Evolutionary conservation across 176 grass and related monocot species (phyloP).

Genomic region (Phoenix roebelenii): DNA sequence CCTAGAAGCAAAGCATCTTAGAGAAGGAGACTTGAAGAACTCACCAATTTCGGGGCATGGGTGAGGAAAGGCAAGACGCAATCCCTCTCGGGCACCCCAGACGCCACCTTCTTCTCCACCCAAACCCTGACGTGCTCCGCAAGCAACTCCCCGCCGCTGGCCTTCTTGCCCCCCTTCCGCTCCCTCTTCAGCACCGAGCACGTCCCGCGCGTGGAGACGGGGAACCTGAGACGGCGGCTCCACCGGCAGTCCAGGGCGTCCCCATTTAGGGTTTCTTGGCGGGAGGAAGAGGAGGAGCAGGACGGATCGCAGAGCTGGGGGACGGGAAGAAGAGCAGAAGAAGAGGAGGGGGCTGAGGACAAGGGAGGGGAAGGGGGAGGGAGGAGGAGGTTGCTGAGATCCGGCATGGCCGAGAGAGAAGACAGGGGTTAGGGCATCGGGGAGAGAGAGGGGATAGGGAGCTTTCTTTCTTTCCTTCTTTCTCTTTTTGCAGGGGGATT

Average conservation of each 20-base stretch:
- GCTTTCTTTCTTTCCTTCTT: too few species aligned
- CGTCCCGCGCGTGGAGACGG: background rate
- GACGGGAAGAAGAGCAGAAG: background rate
- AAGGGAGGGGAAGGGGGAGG: conserved; percentile 2
- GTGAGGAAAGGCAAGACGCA: conserved; percentile 55
- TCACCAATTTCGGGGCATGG: conserved; percentile 40
- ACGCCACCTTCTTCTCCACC: conserved; percentile 42
- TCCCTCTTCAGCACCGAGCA: conserved; percentile 8
- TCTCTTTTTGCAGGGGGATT: too few species aligned
- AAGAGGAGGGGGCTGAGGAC: background rate
- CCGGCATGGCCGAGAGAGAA: background rate
- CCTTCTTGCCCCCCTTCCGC: conserved; percentile 8
- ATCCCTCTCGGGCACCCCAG: conserved; percentile 21
- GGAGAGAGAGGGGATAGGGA: background rate
- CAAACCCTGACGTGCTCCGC: conserved; percentile 37
- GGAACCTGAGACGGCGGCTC: background rate
- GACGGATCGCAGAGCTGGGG: background rate
- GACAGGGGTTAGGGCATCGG: background rate
- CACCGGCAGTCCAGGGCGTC: background rate
- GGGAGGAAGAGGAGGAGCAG: background rate
- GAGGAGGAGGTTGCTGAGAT: conserved; percentile 9
- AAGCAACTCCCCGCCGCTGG: conserved; percentile 9
- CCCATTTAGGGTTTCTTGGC: background rate
- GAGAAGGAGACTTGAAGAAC: conserved; percentile 11
- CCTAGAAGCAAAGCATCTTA: background rate